Base-by-base conservation (phyloP, 1,284 basidiomycete species). In the Pseudozyma flocculosa region DNA sequence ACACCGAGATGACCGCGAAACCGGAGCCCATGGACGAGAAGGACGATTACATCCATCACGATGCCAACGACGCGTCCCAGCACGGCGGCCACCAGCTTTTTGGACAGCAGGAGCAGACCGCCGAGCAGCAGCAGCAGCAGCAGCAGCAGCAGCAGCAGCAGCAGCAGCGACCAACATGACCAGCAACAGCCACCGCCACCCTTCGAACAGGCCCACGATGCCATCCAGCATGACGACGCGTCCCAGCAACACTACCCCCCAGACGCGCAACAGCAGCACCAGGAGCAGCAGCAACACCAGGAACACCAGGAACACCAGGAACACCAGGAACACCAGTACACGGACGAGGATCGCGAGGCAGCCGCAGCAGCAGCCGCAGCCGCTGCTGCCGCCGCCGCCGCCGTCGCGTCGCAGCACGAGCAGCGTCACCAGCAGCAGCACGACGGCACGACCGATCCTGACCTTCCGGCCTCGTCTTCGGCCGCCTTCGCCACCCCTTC, bases 401-500 rank as follows among this genome's bases (percentile, higher is more conserved):
- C 26, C 7, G 26, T 7, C 11, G 11, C 11, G 26, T 29, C 32
- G 8, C 32, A 34, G 32, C 32, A 34, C 32, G 11, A 14, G 7
- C 32, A 34, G 15, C 32, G 14, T 13, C 32, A 29, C 5, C 18
- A 19, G 36, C 18, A 38, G 36, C 36, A 38, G 18, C 18, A 38
- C 36, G 15, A 38, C 18, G 17, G 17, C 36, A 38, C 5, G 5
- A 19, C 9, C 36, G 15, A 40, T 40, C 4, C 4, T 13, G 32
- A 11, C 32, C 32, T 4, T 11, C 32, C 14, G 10, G 32, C 32
- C 7, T 34, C 32, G 11, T 4, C 38, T 15, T 40, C 38, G 18
- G 61, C 56, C 26, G 50, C 43, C 49, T 65, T 61, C 32, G 54
- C 43, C 49, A 61, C 62, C 1, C 62, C 62, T 17, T 45, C 51